These are phyloP conservation scores for Macrocystidia cucumis DNA, from an alignment of 1,284 basidiomycete genomes.

Conservation along the genomic window DNA sequence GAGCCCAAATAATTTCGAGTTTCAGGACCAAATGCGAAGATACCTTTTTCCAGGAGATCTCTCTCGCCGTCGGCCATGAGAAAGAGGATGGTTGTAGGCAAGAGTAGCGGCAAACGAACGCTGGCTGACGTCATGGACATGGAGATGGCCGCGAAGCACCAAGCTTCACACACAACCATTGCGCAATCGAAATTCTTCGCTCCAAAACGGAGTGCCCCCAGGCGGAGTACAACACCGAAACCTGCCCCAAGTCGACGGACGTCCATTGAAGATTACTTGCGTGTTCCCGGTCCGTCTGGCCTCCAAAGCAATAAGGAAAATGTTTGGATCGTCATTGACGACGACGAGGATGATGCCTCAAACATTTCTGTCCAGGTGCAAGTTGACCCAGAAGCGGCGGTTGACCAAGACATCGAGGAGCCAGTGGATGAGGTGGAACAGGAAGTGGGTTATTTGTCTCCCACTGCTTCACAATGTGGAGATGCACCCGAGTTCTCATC, in stretches of 20 bases:
- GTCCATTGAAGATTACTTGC: too few relatives aligned
- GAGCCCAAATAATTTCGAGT: slow-evolving; percentile 6
- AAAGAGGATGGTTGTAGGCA: slow-evolving; percentile 32
- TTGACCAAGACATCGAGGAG: slow-evolving; percentile 26
- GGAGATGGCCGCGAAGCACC: slow-evolving; percentile 47
- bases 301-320: slow-evolving; percentile 38
- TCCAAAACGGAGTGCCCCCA: slow-evolving; percentile 6
- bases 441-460: slow-evolving; percentile 74
- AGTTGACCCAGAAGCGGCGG: too few relatives aligned
- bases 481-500: slow-evolving; percentile 60
- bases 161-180: slow-evolving; percentile 21
- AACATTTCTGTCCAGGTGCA: slow-evolving; percentile 11
- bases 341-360: slow-evolving; percentile 29
- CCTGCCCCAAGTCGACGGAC: slow-evolving; percentile 10
- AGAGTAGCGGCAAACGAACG: slow-evolving; percentile 66
- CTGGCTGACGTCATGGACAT: slow-evolving; percentile 61
- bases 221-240: slow-evolving; percentile 11
- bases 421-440: slow-evolving; percentile 42
- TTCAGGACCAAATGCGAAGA: slow-evolving; percentile 42
- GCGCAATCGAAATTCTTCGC: slow-evolving; percentile 32
- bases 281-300: slow-evolving; percentile 33
- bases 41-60: slow-evolving; percentile 23
- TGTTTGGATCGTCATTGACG: slow-evolving; percentile 21
- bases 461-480: slow-evolving; percentile 43
- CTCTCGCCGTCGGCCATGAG: slow-evolving; percentile 21